Percentiles rank a stretch among this genome's conserved stretches.
These are phyloP conservation scores for Aphanocladium album DNA, from an alignment of 2,329 filamentous ascomycete genomes.

Conservation along the genomic window DNA sequence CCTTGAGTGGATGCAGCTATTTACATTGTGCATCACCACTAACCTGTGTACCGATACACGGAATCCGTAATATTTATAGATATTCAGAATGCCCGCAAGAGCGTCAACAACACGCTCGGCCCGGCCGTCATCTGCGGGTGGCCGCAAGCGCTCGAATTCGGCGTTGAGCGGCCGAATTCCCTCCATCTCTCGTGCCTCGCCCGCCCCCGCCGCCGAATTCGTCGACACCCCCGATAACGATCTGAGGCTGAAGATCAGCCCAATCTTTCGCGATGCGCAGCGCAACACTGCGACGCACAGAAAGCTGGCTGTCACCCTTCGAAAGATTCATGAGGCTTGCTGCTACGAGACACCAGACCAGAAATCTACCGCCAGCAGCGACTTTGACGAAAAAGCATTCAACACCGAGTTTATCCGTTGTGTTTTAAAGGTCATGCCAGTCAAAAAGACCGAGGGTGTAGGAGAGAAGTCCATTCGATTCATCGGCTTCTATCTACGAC, in stretches of 20 bases:
- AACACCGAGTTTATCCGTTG: conserved; percentile 81
- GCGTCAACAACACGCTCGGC: conserved; percentile 39
- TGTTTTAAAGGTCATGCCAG: conserved; percentile 71
- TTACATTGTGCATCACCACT: conserved; percentile 5
- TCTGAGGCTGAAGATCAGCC: conserved; percentile 68
- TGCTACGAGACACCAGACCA: conserved; percentile 56
- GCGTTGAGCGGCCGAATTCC: conserved; percentile 38
- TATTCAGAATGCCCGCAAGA: conserved; percentile 44
- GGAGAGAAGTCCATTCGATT: conserved; percentile 85
- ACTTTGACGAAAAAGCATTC: conserved; percentile 81
- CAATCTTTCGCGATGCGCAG: conserved; percentile 76
- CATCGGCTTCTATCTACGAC: conserved; percentile 76
- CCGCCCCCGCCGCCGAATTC: conserved; percentile 66
- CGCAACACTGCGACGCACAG: conserved; percentile 84
- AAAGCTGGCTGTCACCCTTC: conserved; percentile 79
- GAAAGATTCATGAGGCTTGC: conserved; percentile 87
- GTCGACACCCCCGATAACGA: conserved; percentile 67
- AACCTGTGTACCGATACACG: not conserved
- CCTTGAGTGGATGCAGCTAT: not conserved
- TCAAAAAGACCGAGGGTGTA: conserved; percentile 87
- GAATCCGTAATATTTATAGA: not conserved
- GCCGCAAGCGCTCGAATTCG: conserved; percentile 35
- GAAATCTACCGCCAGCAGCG: conserved; percentile 51
- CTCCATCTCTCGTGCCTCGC: conserved; percentile 42
- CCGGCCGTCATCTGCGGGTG: conserved; percentile 38